Evolutionary conservation across 2,329 filamentous ascomycete species (phyloP).

Genomic region (Nectriaceae sp.): DNA sequence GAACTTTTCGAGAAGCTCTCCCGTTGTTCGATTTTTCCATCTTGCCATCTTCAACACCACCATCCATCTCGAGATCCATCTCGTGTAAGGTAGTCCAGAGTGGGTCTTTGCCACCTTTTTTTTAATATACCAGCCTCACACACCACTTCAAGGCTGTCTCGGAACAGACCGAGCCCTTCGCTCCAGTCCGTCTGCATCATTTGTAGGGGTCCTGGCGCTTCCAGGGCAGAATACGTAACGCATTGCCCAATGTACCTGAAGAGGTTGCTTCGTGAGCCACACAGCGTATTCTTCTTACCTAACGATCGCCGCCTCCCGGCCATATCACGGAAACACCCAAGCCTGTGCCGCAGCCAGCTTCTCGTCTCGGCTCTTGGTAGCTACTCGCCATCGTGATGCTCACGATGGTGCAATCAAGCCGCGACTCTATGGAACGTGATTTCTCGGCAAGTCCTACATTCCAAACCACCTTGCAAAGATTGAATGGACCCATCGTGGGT

Average conservation of each 20-base stretch:
- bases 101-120: background rate
- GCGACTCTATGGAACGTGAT: background rate
- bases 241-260: conserved; percentile 23
- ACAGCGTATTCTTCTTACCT: conserved; percentile 19
- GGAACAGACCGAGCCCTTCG: conserved; percentile 20
- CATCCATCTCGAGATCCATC: background rate
- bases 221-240: conserved; percentile 18
- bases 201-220: conserved; percentile 9
- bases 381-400: background rate
- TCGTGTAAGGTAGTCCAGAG: background rate
- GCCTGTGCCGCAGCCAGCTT: background rate
- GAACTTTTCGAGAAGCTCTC: background rate
- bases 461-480: background rate
- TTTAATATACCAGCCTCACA: background rate
- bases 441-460: background rate
- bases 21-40: background rate
- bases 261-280: conserved; percentile 19
- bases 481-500: background rate
- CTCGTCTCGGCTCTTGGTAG: background rate
- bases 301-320: conserved; percentile 6
- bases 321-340: background rate
- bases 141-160: conserved; percentile 2
- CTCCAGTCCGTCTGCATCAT: conserved; percentile 16
- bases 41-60: background rate
- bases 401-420: background rate